Percentiles rank a stretch among this genome's conserved stretches.
Conservation (phyloP, 306 rosid species). For the Trifolium repens region DNA sequence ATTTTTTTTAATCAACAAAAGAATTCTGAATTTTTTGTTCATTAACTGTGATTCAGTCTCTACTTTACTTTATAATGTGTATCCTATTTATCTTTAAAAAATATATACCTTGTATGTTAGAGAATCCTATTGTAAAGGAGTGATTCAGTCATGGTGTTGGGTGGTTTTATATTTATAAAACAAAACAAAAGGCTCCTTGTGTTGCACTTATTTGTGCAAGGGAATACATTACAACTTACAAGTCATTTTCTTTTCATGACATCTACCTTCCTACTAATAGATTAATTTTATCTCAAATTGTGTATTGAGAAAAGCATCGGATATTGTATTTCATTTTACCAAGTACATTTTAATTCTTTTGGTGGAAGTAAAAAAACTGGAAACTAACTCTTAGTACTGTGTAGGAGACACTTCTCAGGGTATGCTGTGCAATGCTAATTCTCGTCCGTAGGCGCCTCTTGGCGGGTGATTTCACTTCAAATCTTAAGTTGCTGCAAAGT, state of each 20-base stretch:
- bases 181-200: slow-evolving; percentile 1
- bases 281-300: slow-evolving; percentile 35
- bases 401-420: slow-evolving; percentile 91
- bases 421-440: slow-evolving; percentile 95
- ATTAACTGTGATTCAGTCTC: background rate
- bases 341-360: slow-evolving; percentile 11
- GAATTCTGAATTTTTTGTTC: slow-evolving; percentile 10
- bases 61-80: background rate
- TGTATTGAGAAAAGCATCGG: slow-evolving; percentile 12
- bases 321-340: slow-evolving; percentile 21
- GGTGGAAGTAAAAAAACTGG: slow-evolving; percentile 29
- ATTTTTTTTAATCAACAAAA: background rate
- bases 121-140: background rate
- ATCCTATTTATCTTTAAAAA: slow-evolving; percentile 2
- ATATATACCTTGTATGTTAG: slow-evolving; percentile 1
- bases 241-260: slow-evolving; percentile 26
- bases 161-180: slow-evolving; percentile 12
- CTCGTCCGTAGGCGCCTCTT: slow-evolving; percentile 84
- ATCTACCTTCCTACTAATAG: slow-evolving; percentile 17
- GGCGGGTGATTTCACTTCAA: slow-evolving; percentile 97
- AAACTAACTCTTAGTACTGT: slow-evolving; percentile 40
- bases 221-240: background rate
- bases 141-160: background rate
- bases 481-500: slow-evolving; percentile 88
- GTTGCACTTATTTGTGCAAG: background rate